Evolutionary conservation across 2,329 filamentous ascomycete species (phyloP).

Genomic region (Dothistroma septosporum): DNA sequence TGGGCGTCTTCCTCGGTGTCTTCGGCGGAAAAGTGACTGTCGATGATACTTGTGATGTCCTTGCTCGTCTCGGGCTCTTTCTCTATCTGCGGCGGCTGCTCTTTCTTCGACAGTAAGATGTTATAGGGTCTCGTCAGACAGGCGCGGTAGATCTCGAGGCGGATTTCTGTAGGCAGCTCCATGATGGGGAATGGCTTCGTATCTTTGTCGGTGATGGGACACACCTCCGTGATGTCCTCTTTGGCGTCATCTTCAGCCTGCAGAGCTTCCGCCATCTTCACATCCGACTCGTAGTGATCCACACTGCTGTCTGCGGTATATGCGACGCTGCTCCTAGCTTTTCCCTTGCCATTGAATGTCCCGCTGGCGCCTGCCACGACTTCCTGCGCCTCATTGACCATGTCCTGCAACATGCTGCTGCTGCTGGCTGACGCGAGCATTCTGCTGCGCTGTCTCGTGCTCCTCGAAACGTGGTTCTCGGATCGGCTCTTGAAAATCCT

Average conservation of each 20-base stretch:
- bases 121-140: conserved; percentile 34
- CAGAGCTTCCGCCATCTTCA: conserved; percentile 2
- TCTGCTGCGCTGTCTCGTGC: conserved; percentile 16
- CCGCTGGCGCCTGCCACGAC: conserved; percentile 8
- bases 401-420: conserved; percentile 14
- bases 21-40: background rate
- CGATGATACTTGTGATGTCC: background rate
- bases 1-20: background rate
- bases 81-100: conserved; percentile 12
- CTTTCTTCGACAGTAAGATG: conserved; percentile 30
- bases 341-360: conserved; percentile 3
- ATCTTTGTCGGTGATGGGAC: conserved; percentile 24
- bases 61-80: conserved; percentile 5
- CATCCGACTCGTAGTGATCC: background rate
- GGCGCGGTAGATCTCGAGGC: conserved; percentile 43
- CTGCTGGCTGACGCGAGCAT: conserved; percentile 15
- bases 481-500: conserved; percentile 17
- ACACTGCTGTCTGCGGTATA: background rate
- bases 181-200: conserved; percentile 37
- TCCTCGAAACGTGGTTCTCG: conserved; percentile 3
- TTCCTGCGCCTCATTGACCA: conserved; percentile 15
- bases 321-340: conserved; percentile 13
- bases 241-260: conserved; percentile 8
- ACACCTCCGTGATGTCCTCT: conserved; percentile 4
- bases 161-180: conserved; percentile 45